Conservation (phyloP, 768 basidiomycete genomes). For the Mrakia hoshinonis region DNA sequence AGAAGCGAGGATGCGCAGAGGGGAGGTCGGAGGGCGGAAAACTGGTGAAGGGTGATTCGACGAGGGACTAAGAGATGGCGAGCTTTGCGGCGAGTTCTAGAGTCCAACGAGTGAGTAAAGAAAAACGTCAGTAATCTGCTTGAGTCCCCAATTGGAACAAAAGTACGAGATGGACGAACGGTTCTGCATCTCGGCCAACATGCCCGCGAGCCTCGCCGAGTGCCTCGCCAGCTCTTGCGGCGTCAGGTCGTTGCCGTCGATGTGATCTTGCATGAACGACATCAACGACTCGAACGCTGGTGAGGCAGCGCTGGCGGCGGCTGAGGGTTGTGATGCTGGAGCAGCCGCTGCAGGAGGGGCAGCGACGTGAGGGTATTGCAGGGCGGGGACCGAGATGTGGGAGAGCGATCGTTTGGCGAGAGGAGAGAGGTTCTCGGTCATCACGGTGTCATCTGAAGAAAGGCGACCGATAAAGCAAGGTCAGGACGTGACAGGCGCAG, state of each 20-base stretch:
- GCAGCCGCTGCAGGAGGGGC: background rate
- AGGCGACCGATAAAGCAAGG: background rate
- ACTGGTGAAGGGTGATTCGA: too few species aligned
- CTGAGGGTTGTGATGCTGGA: background rate
- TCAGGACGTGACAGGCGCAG: too few species aligned
- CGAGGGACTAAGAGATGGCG: background rate
- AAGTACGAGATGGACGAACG: background rate
- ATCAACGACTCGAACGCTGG: background rate
- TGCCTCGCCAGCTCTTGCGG: background rate
- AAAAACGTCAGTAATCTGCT: too few species aligned
- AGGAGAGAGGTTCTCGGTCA: conserved; percentile 1
- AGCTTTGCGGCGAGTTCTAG: background rate
- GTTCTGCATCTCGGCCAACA: background rate
- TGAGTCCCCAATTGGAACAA: background rate
- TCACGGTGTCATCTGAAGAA: background rate
- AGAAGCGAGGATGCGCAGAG: background rate
- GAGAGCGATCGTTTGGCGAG: conserved; percentile 4
- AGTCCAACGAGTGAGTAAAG: background rate
- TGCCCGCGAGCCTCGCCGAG: background rate
- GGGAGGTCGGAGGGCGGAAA: background rate
- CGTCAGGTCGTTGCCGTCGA: background rate
- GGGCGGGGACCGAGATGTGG: background rate
- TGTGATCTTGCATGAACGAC: background rate
- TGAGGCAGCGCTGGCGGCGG: background rate
- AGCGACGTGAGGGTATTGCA: conserved; percentile 5